Conservation (phyloP, 306 rosid species). For the Hippophae rhamnoides region DNA sequence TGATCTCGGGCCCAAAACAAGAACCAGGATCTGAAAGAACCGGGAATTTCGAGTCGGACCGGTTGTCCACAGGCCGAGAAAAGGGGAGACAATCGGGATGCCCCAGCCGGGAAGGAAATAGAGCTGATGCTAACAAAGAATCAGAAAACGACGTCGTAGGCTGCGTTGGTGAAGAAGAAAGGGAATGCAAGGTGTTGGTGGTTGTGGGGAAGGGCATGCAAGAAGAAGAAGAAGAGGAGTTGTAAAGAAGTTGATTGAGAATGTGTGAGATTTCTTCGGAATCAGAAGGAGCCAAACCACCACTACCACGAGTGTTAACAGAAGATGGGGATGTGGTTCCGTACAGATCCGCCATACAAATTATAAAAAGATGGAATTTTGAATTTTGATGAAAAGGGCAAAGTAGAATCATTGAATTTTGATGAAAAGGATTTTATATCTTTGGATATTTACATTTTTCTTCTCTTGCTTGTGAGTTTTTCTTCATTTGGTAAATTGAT, state of each 20-base stretch:
- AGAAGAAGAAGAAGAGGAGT: conserved; percentile 22
- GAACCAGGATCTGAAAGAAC: conserved; percentile 25
- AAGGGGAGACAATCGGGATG: conserved; percentile 15
- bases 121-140: background rate
- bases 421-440: background rate
- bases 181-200: conserved; percentile 16
- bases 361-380: background rate
- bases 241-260: conserved; percentile 45
- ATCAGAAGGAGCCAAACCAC: conserved; percentile 14
- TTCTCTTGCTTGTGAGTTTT: background rate
- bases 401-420: too few relatives aligned
- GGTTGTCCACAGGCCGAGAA: conserved; percentile 11
- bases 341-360: conserved; percentile 43
- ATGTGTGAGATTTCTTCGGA: conserved; percentile 55
- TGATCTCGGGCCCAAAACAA: conserved; percentile 10
- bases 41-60: conserved; percentile 17
- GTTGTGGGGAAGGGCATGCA: conserved; percentile 24
- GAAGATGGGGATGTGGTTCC: conserved; percentile 31
- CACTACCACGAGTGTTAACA: conserved; percentile 1
- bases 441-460: background rate
- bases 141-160: conserved; percentile 12
- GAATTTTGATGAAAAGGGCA: background rate
- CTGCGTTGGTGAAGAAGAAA: conserved; percentile 18
- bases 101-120: conserved; percentile 6
- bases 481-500: background rate